Percentiles rank a stretch among this genome's conserved stretches.
These are phyloP conservation scores for Drechslerella stenobrocha DNA, from an alignment of 2,329 filamentous ascomycete species.

Conservation along the genomic window DNA sequence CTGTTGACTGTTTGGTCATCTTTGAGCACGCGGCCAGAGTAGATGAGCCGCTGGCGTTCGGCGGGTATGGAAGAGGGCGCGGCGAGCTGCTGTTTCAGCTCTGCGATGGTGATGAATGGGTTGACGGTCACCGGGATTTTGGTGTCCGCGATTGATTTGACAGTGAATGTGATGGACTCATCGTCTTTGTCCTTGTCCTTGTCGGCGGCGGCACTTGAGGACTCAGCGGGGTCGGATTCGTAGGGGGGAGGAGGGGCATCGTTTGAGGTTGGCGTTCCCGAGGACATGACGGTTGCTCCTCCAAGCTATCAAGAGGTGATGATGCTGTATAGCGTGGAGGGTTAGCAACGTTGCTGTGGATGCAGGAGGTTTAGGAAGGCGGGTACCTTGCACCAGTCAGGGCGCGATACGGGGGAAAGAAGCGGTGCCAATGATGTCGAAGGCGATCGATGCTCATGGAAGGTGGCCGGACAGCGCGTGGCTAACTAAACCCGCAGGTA, in stretches of 20 bases:
- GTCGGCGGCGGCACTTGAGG: slow-evolving; percentile 68
- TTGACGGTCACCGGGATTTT: slow-evolving; percentile 81
- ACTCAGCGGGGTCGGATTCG: slow-evolving; percentile 27
- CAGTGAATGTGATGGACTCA: slow-evolving; percentile 82
- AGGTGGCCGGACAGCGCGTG: slow-evolving; percentile 13
- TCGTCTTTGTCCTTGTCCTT: slow-evolving; percentile 66
- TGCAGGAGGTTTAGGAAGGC: slow-evolving; percentile 6
- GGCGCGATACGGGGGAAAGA: neutral
- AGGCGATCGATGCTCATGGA: slow-evolving; percentile 30
- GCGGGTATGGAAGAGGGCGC: slow-evolving; percentile 85
- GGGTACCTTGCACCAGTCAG: neutral
- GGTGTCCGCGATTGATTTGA: slow-evolving; percentile 92
- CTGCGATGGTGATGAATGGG: slow-evolving; percentile 73
- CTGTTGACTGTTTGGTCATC: slow-evolving; percentile 80
- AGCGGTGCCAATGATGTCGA: slow-evolving; percentile 15
- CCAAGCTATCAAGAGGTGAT: slow-evolving; percentile 12
- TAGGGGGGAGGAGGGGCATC: slow-evolving; percentile 49
- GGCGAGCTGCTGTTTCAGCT: slow-evolving; percentile 87
- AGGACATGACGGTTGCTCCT: slow-evolving; percentile 47
- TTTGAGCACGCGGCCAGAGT: slow-evolving; percentile 95
- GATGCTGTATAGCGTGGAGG: neutral
- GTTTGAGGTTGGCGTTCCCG: slow-evolving; percentile 42
- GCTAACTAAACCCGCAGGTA: too few species aligned
- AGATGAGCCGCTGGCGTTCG: slow-evolving; percentile 91
- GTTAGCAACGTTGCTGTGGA: too few species aligned